Conservation (phyloP, 345 rosid species). For the Ceriops zippeliana region DNA sequence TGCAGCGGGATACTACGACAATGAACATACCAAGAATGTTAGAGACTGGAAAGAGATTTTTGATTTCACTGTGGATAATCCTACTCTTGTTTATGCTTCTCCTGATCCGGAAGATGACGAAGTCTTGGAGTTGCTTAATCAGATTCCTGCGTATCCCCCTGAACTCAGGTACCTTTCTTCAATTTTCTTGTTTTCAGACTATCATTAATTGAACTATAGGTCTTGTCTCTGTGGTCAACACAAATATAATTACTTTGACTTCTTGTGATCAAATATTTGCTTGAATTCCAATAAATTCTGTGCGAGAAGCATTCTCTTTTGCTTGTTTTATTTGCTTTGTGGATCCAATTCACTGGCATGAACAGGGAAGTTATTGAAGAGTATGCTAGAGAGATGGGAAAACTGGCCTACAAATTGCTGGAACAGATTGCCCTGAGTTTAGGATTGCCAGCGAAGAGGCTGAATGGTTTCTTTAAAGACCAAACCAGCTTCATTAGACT, state of each 20-base stretch:
- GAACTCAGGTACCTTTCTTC: slow-evolving; percentile 19
- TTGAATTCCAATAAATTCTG: too few relatives aligned
- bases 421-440: slow-evolving; percentile 56
- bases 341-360: neutral
- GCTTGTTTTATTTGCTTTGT: too few relatives aligned
- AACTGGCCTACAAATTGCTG: slow-evolving; percentile 39
- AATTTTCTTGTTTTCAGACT: too few relatives aligned
- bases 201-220: too few relatives aligned
- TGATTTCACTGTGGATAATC: slow-evolving; percentile 24
- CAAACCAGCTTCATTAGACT: slow-evolving; percentile 51
- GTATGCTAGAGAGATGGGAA: slow-evolving; percentile 48
- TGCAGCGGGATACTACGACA: slow-evolving; percentile 34
- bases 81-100: slow-evolving; percentile 27
- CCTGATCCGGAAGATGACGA: slow-evolving; percentile 19
- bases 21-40: slow-evolving; percentile 48
- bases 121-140: slow-evolving; percentile 12
- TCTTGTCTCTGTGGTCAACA: too few relatives aligned
- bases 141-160: slow-evolving; percentile 34
- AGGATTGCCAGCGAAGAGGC: slow-evolving; percentile 45
- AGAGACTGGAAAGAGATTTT: slow-evolving; percentile 56
- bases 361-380: slow-evolving; percentile 46
- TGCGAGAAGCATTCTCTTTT: too few relatives aligned
- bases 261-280: too few relatives aligned
- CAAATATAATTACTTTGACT: neutral
- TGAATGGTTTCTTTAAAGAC: slow-evolving; percentile 46